These are phyloP conservation scores for Gastrolobium bilobum DNA, from an alignment of 306 rosid genomes.

Conservation along the genomic window DNA sequence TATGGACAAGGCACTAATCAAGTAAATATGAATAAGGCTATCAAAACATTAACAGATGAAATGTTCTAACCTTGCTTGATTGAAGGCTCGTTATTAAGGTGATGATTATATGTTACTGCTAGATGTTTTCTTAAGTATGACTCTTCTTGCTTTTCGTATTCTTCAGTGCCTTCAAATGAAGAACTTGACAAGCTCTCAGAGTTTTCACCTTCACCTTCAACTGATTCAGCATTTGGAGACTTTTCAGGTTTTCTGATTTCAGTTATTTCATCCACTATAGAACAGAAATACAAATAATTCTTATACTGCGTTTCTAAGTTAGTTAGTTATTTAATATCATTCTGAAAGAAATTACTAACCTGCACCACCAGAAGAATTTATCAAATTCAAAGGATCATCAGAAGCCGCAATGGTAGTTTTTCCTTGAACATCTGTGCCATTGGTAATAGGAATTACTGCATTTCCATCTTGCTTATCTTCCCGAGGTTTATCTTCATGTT, in stretches of 20 bases:
- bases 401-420: conserved; percentile 30
- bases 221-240: conserved; percentile 46
- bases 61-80: conserved; percentile 61
- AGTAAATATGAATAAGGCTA: conserved; percentile 10
- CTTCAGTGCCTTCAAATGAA: conserved; percentile 40
- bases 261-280: conserved; percentile 52
- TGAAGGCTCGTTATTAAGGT: conserved; percentile 53
- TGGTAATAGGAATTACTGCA: not conserved
- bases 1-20: conserved; percentile 6
- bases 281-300: conserved; percentile 18
- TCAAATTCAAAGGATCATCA: conserved; percentile 19
- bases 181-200: conserved; percentile 40
- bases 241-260: conserved; percentile 48
- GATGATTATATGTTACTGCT: conserved; percentile 43
- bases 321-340: conserved; percentile 2
- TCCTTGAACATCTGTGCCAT: conserved; percentile 28
- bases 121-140: conserved; percentile 41
- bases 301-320: not conserved
- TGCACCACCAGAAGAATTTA: conserved; percentile 36
- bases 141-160: conserved; percentile 45
- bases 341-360: conserved; percentile 41
- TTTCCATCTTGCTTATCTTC: conserved; percentile 21
- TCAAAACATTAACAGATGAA: conserved; percentile 14
- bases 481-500: conserved; percentile 29
- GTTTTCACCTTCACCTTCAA: conserved; percentile 43